These are phyloP conservation scores for Diaporthe longicolla DNA, from an alignment of 2,329 filamentous ascomycete genomes.

Conservation along the genomic window DNA sequence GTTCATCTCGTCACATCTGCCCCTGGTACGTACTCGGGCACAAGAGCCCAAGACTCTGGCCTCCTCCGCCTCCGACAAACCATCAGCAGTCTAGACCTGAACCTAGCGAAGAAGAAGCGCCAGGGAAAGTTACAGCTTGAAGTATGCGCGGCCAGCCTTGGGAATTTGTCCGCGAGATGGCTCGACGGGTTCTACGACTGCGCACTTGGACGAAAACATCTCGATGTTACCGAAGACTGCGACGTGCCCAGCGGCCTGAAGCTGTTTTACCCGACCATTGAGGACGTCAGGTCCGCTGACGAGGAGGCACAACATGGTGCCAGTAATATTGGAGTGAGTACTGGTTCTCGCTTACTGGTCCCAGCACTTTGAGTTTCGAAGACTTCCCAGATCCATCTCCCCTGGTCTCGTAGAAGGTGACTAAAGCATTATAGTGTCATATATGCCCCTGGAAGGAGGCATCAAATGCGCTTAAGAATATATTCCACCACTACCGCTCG, in stretches of 20 bases:
- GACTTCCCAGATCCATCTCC: not conserved
- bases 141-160: constrained; percentile 46
- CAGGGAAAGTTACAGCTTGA: constrained; percentile 44
- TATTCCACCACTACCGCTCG: constrained; percentile 47
- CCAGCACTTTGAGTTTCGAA: not conserved
- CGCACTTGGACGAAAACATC: constrained; percentile 41
- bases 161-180: constrained; percentile 46
- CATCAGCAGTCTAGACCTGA: constrained; percentile 41
- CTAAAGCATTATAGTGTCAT: constrained; percentile 42
- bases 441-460: constrained; percentile 45
- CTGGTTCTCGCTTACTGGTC: not conserved
- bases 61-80: constrained; percentile 45
- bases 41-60: constrained; percentile 45
- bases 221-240: constrained; percentile 37
- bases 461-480: constrained; percentile 42
- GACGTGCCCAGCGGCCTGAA: constrained; percentile 42
- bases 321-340: constrained; percentile 44
- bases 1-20: constrained; percentile 46
- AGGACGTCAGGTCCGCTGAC: constrained; percentile 43
- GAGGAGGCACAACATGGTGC: constrained; percentile 43
- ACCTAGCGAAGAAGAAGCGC: constrained; percentile 38
- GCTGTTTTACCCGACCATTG: constrained; percentile 46
- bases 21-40: constrained; percentile 43
- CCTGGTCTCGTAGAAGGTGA: not conserved
- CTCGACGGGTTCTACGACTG: constrained; percentile 46